Percentiles rank a stretch among this genome's conserved stretches.
phyloP scores from a whole-genome alignment of 2,329 filamentous ascomycete genomes.

The Pseudogymnoascus pannorum region DNA sequence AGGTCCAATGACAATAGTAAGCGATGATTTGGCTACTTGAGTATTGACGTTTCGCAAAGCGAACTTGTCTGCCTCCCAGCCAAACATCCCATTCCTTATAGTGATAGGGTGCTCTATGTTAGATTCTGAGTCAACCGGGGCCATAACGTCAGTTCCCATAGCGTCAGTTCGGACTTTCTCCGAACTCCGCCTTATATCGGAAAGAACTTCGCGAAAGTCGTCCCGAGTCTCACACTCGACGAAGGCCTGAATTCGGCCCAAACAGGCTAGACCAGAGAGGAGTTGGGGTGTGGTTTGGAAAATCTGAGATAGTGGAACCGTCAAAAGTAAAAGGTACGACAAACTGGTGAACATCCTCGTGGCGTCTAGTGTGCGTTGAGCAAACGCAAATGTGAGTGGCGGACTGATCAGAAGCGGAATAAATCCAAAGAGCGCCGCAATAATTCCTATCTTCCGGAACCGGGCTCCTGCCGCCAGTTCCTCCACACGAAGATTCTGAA shows the following conservation, averaged over 20 bases:
- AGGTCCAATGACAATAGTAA: slow-evolving; percentile 26
- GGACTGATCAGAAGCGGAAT: slow-evolving; percentile 15
- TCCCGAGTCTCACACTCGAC: slow-evolving; percentile 17
- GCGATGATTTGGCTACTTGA: slow-evolving; percentile 14
- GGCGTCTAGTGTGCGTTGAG: slow-evolving; percentile 14
- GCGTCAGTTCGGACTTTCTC: slow-evolving; percentile 5
- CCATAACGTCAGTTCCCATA: neutral
- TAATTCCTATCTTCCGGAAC: slow-evolving; percentile 1
- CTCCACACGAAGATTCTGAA: slow-evolving; percentile 30
- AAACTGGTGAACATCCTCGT: slow-evolving; percentile 17
- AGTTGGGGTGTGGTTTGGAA: slow-evolving; percentile 19
- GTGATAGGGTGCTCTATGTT: slow-evolving; percentile 10
- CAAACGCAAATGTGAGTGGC: slow-evolving; percentile 17
- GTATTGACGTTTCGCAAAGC: slow-evolving; percentile 17
- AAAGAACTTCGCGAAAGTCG: slow-evolving; percentile 14
- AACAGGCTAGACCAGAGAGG: slow-evolving; percentile 17
- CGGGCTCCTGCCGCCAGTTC: slow-evolving; percentile 28
- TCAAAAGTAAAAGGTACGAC: slow-evolving; percentile 19
- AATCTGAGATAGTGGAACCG: slow-evolving; percentile 16
- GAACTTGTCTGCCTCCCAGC: slow-evolving; percentile 23
- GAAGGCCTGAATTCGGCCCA: slow-evolving; percentile 24
- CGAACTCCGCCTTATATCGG: slow-evolving; percentile 8
- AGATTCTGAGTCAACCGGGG: neutral
- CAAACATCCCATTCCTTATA: slow-evolving; percentile 22
- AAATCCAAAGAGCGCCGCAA: slow-evolving; percentile 14